Evolutionary conservation across 768 basidiomycete species (phyloP).

Genomic region (Pulveroboletus sp.): DNA sequence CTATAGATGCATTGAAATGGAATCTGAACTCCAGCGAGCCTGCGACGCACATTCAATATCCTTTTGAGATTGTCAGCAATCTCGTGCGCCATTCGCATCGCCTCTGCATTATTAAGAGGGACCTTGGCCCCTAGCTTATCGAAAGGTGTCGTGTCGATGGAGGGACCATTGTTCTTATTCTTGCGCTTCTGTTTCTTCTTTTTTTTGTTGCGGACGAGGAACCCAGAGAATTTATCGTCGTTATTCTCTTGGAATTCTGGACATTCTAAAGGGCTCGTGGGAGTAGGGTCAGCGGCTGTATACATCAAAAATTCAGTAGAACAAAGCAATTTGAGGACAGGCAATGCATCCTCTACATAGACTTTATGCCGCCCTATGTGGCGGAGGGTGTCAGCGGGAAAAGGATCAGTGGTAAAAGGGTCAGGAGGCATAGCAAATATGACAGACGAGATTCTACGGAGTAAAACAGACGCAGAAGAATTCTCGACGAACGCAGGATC

Average conservation of each 20-base stretch:
- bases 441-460: slow-evolving; percentile 24
- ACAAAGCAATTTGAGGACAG: slow-evolving; percentile 18
- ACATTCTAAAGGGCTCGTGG: neutral
- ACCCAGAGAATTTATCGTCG: slow-evolving; percentile 1
- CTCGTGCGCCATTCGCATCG: slow-evolving; percentile 1
- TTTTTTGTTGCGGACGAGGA: slow-evolving; percentile 15
- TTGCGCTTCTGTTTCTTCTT: slow-evolving; percentile 29
- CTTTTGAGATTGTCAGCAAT: slow-evolving; percentile 26
- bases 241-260: slow-evolving; percentile 7
- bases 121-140: slow-evolving; percentile 24
- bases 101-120: slow-evolving; percentile 26
- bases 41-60: slow-evolving; percentile 28
- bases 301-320: slow-evolving; percentile 8
- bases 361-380: slow-evolving; percentile 19
- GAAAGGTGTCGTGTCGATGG: slow-evolving; percentile 30
- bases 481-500: slow-evolving; percentile 17
- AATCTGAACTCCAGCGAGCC: too few species aligned
- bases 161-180: slow-evolving; percentile 5
- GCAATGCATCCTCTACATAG: slow-evolving; percentile 23
- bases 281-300: neutral
- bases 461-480: slow-evolving; percentile 21
- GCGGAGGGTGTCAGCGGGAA: neutral
- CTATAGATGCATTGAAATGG: slow-evolving; percentile 7
- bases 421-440: slow-evolving; percentile 23
- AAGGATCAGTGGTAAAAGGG: slow-evolving; percentile 13